phyloP scores from a whole-genome alignment of 352 stramenopile genomes.

The Globisporangium viniferum region DNA sequence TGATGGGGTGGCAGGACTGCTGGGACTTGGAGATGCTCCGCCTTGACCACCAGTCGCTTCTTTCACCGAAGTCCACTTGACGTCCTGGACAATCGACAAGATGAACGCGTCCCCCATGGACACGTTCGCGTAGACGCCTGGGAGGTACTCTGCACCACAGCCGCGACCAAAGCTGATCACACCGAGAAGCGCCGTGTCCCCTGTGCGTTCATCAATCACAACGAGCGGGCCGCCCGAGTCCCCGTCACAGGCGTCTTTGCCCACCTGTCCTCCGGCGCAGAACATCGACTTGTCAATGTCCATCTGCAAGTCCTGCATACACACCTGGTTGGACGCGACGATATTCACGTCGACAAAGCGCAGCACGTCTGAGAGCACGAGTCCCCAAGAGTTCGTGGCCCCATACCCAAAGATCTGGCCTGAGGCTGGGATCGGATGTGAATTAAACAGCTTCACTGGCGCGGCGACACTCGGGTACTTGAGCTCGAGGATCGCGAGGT shows the following conservation, averaged over 20 bases:
- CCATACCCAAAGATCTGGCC: constrained; percentile 19
- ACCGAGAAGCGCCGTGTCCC: constrained; percentile 12
- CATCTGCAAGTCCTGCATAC: constrained; percentile 9
- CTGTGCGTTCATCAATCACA: constrained; percentile 7
- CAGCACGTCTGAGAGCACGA: constrained; percentile 16
- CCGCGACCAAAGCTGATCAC: constrained; percentile 20
- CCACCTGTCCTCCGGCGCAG: constrained; percentile 19
- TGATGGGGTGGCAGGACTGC: neutral
- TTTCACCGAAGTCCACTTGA: neutral
- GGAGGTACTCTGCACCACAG: constrained; percentile 11
- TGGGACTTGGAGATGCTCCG: neutral
- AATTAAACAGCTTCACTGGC: constrained; percentile 19
- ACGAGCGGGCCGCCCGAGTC: constrained; percentile 25
- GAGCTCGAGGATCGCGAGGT: constrained; percentile 23
- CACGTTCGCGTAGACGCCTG: constrained; percentile 20
- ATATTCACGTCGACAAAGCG: constrained; percentile 13
- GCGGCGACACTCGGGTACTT: constrained; percentile 19
- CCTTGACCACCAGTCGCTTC: neutral
- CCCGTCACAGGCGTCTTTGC: constrained; percentile 22
- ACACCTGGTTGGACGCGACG: constrained; percentile 16
- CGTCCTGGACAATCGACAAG: neutral
- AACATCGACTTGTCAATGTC: constrained; percentile 20
- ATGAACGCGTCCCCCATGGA: constrained; percentile 25
- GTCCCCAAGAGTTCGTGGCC: constrained; percentile 3
- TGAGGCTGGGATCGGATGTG: constrained; percentile 6